Percentiles rank a stretch among this genome's conserved stretches.
These are phyloP conservation scores for Eutypella sp. DNA, from an alignment of 2,329 filamentous ascomycete species.

Conservation along the genomic window DNA sequence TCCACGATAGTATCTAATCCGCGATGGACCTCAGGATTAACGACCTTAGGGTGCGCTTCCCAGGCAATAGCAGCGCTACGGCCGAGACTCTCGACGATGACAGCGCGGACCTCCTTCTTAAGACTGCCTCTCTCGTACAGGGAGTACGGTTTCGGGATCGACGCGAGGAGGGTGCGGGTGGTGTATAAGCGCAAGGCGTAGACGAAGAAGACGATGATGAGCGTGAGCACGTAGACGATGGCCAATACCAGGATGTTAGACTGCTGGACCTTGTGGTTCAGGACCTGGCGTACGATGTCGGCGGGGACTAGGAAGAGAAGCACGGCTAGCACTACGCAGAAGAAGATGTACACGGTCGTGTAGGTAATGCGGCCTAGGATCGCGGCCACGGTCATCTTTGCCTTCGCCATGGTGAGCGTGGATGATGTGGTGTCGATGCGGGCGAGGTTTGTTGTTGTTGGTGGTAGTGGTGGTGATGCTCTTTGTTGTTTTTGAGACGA, in stretches of 20 bases:
- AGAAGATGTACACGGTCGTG: constrained; percentile 67
- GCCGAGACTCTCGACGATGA: constrained; percentile 68
- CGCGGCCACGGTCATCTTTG: constrained; percentile 37
- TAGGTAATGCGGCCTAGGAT: constrained; percentile 77
- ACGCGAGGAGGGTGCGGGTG: constrained; percentile 70
- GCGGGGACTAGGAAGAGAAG: constrained; percentile 76
- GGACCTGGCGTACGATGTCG: constrained; percentile 75
- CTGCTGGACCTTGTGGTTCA: constrained; percentile 53
- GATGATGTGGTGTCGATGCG: constrained; percentile 7
- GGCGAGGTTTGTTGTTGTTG: not conserved
- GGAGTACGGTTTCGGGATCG: constrained; percentile 82
- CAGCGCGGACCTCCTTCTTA: constrained; percentile 64
- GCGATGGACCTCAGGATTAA: constrained; percentile 21
- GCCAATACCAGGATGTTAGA: constrained; percentile 82
- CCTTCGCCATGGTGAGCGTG: constrained; percentile 30
- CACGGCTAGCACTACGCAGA: constrained; percentile 67
- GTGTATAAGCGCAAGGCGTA: constrained; percentile 84
- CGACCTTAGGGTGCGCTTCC: constrained; percentile 65
- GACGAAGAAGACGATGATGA: constrained; percentile 66
- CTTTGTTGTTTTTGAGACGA: too few relatives aligned
- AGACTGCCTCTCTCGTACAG: constrained; percentile 84
- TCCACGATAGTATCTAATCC: constrained; percentile 10
- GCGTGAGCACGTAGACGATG: constrained; percentile 68
- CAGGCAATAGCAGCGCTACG: constrained; percentile 78
- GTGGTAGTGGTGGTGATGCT: constrained; percentile 1